These are phyloP conservation scores for Lyophyllum shimeji DNA, from an alignment of 768 basidiomycete genomes.

Conservation along the genomic window DNA sequence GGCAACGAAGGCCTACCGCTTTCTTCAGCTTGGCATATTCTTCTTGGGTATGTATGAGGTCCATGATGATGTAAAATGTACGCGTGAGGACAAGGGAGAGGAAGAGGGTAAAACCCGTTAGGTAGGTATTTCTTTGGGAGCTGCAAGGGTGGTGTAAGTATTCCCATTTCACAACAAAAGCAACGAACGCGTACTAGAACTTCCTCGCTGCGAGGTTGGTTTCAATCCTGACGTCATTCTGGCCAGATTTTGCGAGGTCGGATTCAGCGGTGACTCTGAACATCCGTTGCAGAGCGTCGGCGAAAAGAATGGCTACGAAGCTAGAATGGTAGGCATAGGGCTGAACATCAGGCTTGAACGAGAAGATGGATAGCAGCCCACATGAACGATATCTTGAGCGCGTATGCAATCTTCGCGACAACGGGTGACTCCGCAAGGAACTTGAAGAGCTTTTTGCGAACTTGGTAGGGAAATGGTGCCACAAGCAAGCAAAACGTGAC, in stretches of 20 bases:
- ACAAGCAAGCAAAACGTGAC: constrained; percentile 83
- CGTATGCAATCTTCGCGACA: constrained; percentile 87
- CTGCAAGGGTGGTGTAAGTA: constrained; percentile 35
- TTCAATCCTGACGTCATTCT: constrained; percentile 70
- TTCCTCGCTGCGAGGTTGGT: constrained; percentile 90
- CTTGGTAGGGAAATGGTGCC: constrained; percentile 75
- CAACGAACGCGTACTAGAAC: constrained; percentile 71
- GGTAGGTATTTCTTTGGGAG: constrained; percentile 87
- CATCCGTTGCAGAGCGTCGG: constrained; percentile 94
- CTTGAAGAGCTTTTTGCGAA: constrained; percentile 69
- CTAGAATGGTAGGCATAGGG: constrained; percentile 30
- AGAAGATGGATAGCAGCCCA: constrained; percentile 31
- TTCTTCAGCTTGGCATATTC: constrained; percentile 83
- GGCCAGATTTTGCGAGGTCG: constrained; percentile 61
- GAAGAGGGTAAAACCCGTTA: constrained; percentile 93
- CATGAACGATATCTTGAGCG: constrained; percentile 94
- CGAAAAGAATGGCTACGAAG: constrained; percentile 84
- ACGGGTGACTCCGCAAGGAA: constrained; percentile 69
- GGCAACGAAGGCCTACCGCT: constrained; percentile 23
- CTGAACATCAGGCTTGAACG: background rate
- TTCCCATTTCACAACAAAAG: background rate
- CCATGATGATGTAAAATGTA: constrained; percentile 89
- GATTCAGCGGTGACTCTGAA: constrained; percentile 73
- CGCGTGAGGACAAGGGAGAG: constrained; percentile 93
- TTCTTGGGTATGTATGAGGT: constrained; percentile 89